These are phyloP conservation scores for Exophiala sp. DNA, from an alignment of 2,329 filamentous ascomycete genomes.

Conservation along the genomic window DNA sequence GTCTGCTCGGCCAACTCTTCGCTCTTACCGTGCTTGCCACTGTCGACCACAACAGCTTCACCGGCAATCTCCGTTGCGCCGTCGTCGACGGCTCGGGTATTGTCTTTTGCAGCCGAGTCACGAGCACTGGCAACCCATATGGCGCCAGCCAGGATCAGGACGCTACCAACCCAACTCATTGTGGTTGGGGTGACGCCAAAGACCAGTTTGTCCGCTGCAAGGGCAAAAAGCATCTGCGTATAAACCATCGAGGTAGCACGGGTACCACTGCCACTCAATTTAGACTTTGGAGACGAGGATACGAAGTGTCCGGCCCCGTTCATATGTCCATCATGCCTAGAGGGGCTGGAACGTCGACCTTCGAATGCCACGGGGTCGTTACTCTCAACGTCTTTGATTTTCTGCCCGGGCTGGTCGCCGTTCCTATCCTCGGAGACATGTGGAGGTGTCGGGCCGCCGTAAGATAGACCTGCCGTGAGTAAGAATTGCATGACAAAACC, in stretches of 20 bases:
- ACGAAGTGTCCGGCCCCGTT: neutral
- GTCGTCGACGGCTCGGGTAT: neutral
- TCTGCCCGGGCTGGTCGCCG: neutral
- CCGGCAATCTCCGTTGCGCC: neutral
- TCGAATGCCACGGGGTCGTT: slow-evolving; percentile 1
- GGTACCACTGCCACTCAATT: slow-evolving; percentile 29
- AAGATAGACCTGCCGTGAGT: slow-evolving; percentile 68
- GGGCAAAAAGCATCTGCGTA: slow-evolving; percentile 63
- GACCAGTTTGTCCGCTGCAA: slow-evolving; percentile 58
- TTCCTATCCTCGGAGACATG: neutral
- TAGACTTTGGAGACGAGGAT: neutral
- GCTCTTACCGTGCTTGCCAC: neutral
- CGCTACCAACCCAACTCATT: slow-evolving; percentile 56
- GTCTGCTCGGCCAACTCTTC: slow-evolving; percentile 10
- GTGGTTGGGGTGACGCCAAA: slow-evolving; percentile 55
- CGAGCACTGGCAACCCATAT: slow-evolving; percentile 58
- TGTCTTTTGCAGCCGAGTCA: slow-evolving; percentile 30
- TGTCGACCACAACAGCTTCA: neutral
- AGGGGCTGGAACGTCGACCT: too few species aligned
- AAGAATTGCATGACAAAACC: slow-evolving; percentile 84
- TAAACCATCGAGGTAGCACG: slow-evolving; percentile 63
- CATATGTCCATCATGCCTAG: neutral
- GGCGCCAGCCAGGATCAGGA: slow-evolving; percentile 59
- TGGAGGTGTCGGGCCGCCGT: slow-evolving; percentile 54
- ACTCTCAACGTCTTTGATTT: slow-evolving; percentile 15